Base-by-base conservation (phyloP, 768 basidiomycete species). In the Leccinum subtestaceum region DNA sequence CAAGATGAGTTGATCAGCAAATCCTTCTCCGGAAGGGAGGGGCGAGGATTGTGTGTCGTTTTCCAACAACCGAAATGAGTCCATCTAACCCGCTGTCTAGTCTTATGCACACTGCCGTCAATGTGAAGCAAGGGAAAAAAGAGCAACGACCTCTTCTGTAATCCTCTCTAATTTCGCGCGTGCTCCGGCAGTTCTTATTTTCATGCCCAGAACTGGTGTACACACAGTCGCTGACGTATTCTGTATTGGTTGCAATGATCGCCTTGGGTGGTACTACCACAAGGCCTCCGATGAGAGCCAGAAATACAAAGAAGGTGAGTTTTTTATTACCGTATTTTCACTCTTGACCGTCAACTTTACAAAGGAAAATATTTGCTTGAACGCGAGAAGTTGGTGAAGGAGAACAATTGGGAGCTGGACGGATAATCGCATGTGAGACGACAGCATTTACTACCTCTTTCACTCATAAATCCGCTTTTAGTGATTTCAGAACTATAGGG, bases 1-100 rank as follows among this genome's bases (percentile, higher is more conserved):
- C 90, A 93, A 70, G 91, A 93, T 63, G 91, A 93, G 64, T 73
- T 92, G 21, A 90, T 93, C 60, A 91, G 88, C 76, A 93, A 93
- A 68, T 77, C 89, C 0, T 93, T 93, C 75, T 87, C 89, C 27
- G 91, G 91, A 5, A 77, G 91, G 66, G 91, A 93, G 50, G 91
- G 91, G 2, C 78, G 88, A 59, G 91, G 90, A 67, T 92, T 84
- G 91, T 85, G 64, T 72, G 89, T 83, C 36, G 40, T 60, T 45
- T 12, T 12, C 46, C 12, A 12, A 34, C 25, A 36, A 54, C 32
- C 8, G 21, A 49, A 34, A 29, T 15, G 45, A 40, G 38, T 49
- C 58, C 36, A 10, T 57, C 58, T 52, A 57, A 56, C 40, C 6
- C 23, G 11, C 6, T 59, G 5, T 63, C 9, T 63, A 93, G 91